Evolutionary conservation across 208 protist species (phyloP).

Genomic region (Leishmania major): DNA sequence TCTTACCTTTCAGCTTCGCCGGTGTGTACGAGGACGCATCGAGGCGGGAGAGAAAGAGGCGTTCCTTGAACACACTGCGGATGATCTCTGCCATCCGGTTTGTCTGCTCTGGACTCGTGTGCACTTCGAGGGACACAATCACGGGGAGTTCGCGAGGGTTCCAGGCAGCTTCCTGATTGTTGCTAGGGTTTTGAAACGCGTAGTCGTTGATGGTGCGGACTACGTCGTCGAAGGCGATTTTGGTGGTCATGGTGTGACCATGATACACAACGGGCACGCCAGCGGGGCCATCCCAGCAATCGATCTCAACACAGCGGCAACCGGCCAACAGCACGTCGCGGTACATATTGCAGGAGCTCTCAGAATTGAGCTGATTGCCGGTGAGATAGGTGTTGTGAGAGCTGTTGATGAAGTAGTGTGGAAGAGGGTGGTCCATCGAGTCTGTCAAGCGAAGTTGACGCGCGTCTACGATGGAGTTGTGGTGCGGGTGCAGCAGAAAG

Average conservation of each 20-base stretch:
- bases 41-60: slow-evolving; percentile 29
- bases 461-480: slow-evolving; percentile 22
- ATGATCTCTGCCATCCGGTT: slow-evolving; percentile 57
- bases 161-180: not conserved
- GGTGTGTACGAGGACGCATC: slow-evolving; percentile 43
- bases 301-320: slow-evolving; percentile 85
- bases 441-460: slow-evolving; percentile 34
- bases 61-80: not conserved
- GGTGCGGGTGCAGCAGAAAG: slow-evolving; percentile 32
- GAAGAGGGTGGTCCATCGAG: slow-evolving; percentile 81
- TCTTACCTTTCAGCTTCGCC: slow-evolving; percentile 46
- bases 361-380: slow-evolving; percentile 91
- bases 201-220: slow-evolving; percentile 68
- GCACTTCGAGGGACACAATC: slow-evolving; percentile 87
- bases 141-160: slow-evolving; percentile 70
- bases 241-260: slow-evolving; percentile 77
- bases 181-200: slow-evolving; percentile 45
- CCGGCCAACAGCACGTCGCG: slow-evolving; percentile 57
- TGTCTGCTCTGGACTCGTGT: slow-evolving; percentile 65
- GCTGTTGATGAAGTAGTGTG: slow-evolving; percentile 90
- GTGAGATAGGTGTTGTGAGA: slow-evolving; percentile 97
- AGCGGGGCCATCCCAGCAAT: slow-evolving; percentile 82
- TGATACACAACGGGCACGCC: slow-evolving; percentile 84
- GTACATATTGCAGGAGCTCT: slow-evolving; percentile 62
- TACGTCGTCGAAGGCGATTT: slow-evolving; percentile 64